Evolutionary conservation across 495 filamentous ascomycete species (phyloP), one percentile per base, ranked within the genome.

Genomic region (Tirmania nivea): DNA sequence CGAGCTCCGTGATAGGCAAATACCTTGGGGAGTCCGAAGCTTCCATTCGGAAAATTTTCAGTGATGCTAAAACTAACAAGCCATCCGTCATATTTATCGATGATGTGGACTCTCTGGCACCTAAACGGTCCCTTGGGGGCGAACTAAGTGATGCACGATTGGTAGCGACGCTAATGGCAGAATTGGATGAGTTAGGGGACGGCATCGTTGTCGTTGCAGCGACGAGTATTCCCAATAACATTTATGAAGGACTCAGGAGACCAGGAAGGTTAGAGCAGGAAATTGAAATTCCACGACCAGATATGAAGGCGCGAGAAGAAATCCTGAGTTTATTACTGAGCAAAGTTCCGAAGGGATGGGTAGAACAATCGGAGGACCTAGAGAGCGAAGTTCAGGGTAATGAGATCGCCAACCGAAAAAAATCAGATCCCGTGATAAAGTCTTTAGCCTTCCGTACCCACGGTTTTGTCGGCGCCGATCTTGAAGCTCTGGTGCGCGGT

Each of bases 61-160:
- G 77, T 42, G 77, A 81, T 54, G 89, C 90, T 10, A 68, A 69
- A 49, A 71, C 73, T 7, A 71, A 73, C 55, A 79, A 87, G 63
- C 87, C 90, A 1, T 86, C 85, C 57, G 74, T 90, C 6, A 73
- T 97, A 34, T 68, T 93, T 12, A 80, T 95, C 39, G 87, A 95
- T 63, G 73, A 86, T 54, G 66, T 95, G 34, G 83, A 94, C 51
- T 71, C 71, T 52, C 67, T 94, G 25, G 81, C 84, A 49, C 76
- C 77, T 12, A 86, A 80, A 51, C 65, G 69, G 54, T 14, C 17
- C 3, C 65, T 67, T 5, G 50, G 48, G 11, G 61, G 59, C 57
- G 75, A 76, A 8, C 69, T 73, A 35, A 65, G 66, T 34, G 69
- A 71, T 52, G 69, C 70, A 17, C 63, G 65, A 10, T 66, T 68